Percentiles rank a stretch among this genome's conserved stretches.
Evolutionary conservation across 805 yeast species (phyloP).

Genomic region (Tetrapisispora taiwanensis): DNA sequence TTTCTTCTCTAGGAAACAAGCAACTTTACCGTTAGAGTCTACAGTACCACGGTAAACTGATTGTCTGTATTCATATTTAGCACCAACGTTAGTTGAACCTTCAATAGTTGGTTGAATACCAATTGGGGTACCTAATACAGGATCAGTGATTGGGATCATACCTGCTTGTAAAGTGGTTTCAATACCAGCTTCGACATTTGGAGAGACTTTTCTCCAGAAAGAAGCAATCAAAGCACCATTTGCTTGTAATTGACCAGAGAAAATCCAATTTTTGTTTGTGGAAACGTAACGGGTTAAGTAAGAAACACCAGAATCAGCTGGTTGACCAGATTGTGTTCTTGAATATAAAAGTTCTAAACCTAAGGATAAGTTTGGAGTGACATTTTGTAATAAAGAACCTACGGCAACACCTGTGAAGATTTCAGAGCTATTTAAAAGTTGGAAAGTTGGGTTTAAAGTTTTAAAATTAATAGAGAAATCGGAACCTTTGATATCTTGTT

Average conservation of each 20-base stretch:
- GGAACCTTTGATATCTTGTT: slow-evolving; percentile 86
- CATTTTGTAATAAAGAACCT: slow-evolving; percentile 81
- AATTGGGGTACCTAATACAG: slow-evolving; percentile 67
- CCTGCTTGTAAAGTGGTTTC: slow-evolving; percentile 76
- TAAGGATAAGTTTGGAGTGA: slow-evolving; percentile 71
- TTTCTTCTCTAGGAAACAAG: slow-evolving; percentile 86
- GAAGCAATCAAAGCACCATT: slow-evolving; percentile 84
- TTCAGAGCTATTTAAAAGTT: slow-evolving; percentile 34
- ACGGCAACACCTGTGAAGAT: slow-evolving; percentile 85
- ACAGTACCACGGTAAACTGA: slow-evolving; percentile 91
- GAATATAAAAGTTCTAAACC: slow-evolving; percentile 93
- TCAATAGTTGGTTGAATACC: slow-evolving; percentile 80
- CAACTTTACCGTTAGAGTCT: slow-evolving; percentile 83
- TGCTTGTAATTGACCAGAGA: slow-evolving; percentile 86
- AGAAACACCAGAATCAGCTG: slow-evolving; percentile 86
- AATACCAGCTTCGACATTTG: slow-evolving; percentile 89
- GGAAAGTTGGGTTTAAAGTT: slow-evolving; percentile 76
- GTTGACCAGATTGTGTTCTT: slow-evolving; percentile 51
- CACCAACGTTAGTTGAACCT: slow-evolving; percentile 89
- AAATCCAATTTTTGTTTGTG: slow-evolving; percentile 68
- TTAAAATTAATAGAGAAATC: slow-evolving; percentile 87
- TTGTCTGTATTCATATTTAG: slow-evolving; percentile 96
- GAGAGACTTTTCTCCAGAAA: slow-evolving; percentile 89
- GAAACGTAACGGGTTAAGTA: slow-evolving; percentile 84
- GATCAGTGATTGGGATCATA: slow-evolving; percentile 62